Conservation (phyloP, 768 basidiomycete species). For the Tulasnella sp. region DNA sequence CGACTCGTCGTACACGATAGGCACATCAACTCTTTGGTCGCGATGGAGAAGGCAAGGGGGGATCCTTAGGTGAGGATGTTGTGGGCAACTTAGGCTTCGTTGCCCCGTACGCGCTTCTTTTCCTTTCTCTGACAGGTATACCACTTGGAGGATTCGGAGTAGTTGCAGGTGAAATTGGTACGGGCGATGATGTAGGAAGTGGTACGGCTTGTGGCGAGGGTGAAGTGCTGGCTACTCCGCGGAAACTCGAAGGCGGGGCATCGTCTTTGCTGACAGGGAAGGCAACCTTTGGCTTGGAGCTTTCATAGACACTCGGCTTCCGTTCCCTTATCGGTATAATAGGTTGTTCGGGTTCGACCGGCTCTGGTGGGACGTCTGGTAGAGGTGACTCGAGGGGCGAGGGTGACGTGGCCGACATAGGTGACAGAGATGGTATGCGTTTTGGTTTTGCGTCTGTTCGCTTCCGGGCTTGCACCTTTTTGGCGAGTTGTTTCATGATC, state of each 20-base stretch:
- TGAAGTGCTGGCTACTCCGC: background rate
- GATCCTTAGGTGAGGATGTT: background rate
- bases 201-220: background rate
- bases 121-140: background rate
- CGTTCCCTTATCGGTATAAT: background rate
- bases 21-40: too few relatives aligned
- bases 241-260: background rate
- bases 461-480: conserved; percentile 5
- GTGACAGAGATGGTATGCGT: background rate
- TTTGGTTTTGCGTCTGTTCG: conserved; percentile 5
- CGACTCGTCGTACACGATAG: too few relatives aligned
- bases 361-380: background rate
- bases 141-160: background rate
- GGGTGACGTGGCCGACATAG: background rate
- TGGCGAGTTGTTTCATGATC: conserved; percentile 2
- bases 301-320: conserved; percentile 6
- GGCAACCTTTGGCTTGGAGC: background rate
- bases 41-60: too few relatives aligned
- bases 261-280: conserved; percentile 6
- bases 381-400: background rate
- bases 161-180: background rate
- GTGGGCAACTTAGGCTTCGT: background rate
- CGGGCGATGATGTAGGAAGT: background rate
- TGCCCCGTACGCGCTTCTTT: background rate
- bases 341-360: background rate